A percentile compares a stretch with the other conserved stretches of the same genome.
Evolutionary conservation across 352 stramenopile species (phyloP).

Genomic region (Globisporangium echinulatum): DNA sequence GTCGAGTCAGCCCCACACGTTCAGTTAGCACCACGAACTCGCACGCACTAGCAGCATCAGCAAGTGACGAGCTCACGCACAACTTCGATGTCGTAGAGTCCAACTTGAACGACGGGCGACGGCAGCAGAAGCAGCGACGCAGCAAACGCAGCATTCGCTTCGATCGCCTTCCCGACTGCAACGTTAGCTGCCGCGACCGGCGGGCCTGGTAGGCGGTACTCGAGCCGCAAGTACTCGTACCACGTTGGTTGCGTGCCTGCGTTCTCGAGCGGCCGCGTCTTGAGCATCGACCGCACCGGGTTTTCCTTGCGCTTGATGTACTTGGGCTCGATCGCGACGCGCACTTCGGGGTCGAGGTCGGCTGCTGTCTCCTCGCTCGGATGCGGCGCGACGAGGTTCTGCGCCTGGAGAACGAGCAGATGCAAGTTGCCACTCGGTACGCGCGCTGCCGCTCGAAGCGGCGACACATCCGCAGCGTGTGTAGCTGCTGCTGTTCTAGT

Average conservation of each 20-base stretch:
- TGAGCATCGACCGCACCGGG: slow-evolving; percentile 36
- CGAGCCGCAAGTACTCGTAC: slow-evolving; percentile 45
- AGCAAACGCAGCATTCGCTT: background rate
- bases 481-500: background rate
- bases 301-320: slow-evolving; percentile 49
- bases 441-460: slow-evolving; percentile 8
- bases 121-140: slow-evolving; percentile 12
- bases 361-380: slow-evolving; percentile 17
- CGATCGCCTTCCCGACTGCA: slow-evolving; percentile 6
- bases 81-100: slow-evolving; percentile 47
- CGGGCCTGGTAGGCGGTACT: slow-evolving; percentile 25
- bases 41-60: background rate
- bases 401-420: slow-evolving; percentile 29
- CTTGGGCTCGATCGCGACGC: slow-evolving; percentile 36
- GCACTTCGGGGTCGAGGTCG: slow-evolving; percentile 47
- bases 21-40: background rate
- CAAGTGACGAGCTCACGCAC: slow-evolving; percentile 20
- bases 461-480: background rate
- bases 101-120: slow-evolving; percentile 31
- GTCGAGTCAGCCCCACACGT: background rate
- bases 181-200: background rate
- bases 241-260: slow-evolving; percentile 28
- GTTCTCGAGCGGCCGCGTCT: slow-evolving; percentile 42
- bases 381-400: slow-evolving; percentile 27
- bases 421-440: slow-evolving; percentile 35